Evolutionary conservation across 73 alveolate genomes (phyloP).

Genomic region (Paramecium sexaurelia): DNA sequence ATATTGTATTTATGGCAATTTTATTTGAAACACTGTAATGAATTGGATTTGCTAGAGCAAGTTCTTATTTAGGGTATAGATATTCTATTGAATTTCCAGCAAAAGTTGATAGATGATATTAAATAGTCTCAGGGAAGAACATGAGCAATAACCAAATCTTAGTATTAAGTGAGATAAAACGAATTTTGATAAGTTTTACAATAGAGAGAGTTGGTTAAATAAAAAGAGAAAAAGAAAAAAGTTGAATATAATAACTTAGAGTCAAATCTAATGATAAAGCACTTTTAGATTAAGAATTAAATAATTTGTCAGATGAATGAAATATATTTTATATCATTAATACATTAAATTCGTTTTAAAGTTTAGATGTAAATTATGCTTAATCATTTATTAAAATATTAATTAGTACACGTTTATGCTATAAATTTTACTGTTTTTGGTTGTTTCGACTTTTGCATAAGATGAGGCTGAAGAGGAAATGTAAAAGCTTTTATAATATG

Average conservation of each 20-base stretch:
- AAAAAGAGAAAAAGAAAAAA: slow-evolving; percentile 16
- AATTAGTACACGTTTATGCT: slow-evolving; percentile 17
- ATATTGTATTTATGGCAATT: background rate
- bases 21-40: background rate
- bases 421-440: background rate
- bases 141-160: background rate
- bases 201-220: background rate
- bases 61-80: slow-evolving; percentile 46
- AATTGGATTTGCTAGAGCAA: slow-evolving; percentile 33
- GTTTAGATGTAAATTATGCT: background rate
- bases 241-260: slow-evolving; percentile 7
- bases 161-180: slow-evolving; percentile 32
- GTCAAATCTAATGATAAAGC: slow-evolving; percentile 19
- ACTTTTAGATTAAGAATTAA: slow-evolving; percentile 47
- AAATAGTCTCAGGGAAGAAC: background rate
- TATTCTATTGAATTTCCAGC: slow-evolving; percentile 39
- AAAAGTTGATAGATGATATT: slow-evolving; percentile 39
- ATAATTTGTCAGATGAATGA: slow-evolving; percentile 55
- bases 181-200: background rate
- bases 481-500: background rate
- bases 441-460: background rate
- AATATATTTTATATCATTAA: background rate
- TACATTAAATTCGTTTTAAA: background rate
- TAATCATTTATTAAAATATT: background rate
- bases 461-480: background rate